A percentile compares a stretch with the other conserved stretches of the same genome.
Evolutionary conservation across 2,329 filamentous ascomycete species (phyloP).

Genomic region (Tympanopsis confertula): DNA sequence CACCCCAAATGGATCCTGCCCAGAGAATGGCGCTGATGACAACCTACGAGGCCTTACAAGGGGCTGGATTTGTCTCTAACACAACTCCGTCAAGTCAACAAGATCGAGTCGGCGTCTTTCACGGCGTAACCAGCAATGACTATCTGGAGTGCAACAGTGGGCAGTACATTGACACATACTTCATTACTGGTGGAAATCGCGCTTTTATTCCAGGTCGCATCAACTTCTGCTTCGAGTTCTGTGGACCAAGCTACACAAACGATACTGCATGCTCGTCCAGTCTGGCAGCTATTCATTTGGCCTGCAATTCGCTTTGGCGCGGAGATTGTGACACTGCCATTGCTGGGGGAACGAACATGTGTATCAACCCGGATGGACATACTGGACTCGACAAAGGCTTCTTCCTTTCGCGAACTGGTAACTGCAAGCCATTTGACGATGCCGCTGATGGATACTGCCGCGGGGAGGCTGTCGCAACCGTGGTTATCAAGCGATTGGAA

Average conservation of each 20-base stretch:
- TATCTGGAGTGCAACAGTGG: constrained; percentile 53
- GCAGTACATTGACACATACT: constrained; percentile 32
- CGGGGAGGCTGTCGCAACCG: constrained; percentile 61
- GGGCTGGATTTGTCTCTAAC: constrained; percentile 58
- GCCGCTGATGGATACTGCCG: constrained; percentile 74
- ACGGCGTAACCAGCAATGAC: constrained; percentile 53
- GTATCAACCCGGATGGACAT: constrained; percentile 60
- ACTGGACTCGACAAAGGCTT: constrained; percentile 64
- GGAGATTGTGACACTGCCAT: constrained; percentile 56
- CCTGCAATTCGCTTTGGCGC: constrained; percentile 49
- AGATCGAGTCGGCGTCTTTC: constrained; percentile 43
- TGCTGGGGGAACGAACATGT: constrained; percentile 51
- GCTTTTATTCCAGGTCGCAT: constrained; percentile 23
- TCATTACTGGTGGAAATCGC: constrained; percentile 17
- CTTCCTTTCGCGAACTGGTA: constrained; percentile 66
- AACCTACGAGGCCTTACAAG: constrained; percentile 70
- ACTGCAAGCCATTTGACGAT: constrained; percentile 72
- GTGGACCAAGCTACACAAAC: constrained; percentile 13
- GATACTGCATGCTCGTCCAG: constrained; percentile 18
- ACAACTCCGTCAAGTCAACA: constrained; percentile 47
- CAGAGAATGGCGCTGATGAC: constrained; percentile 63
- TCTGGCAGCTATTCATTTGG: constrained; percentile 9
- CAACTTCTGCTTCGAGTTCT: constrained; percentile 21
- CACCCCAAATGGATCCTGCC: constrained; percentile 64
- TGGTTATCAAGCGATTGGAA: constrained; percentile 68